A percentile compares a stretch with the other conserved stretches of the same genome.
phyloP scores from a whole-genome alignment of 2,329 filamentous ascomycete species.

The Colletotrichum gigasporum region DNA sequence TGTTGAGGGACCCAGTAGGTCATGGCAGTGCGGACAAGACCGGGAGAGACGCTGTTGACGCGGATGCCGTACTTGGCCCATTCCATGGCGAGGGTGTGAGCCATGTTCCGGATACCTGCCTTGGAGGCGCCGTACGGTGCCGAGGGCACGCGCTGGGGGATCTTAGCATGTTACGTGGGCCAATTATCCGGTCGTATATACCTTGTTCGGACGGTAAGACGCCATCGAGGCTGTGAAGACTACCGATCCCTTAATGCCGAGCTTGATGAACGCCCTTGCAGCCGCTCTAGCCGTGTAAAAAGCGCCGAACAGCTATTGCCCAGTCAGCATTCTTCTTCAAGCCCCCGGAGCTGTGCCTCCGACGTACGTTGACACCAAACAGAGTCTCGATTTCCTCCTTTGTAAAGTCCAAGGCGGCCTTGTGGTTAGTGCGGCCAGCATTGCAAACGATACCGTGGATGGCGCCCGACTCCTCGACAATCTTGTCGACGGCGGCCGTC shows the following conservation, averaged over 20 bases:
- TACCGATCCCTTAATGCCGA: constrained; percentile 45
- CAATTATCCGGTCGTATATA: constrained; percentile 1
- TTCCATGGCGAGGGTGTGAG: constrained; percentile 55
- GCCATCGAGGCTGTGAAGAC: constrained; percentile 60
- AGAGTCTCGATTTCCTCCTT: constrained; percentile 40
- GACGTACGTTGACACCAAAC: constrained; percentile 32
- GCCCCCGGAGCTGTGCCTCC: no score
- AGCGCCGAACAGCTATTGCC: constrained; percentile 57
- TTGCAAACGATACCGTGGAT: constrained; percentile 61
- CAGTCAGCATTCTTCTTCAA: constrained; percentile 12
- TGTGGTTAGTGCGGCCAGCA: constrained; percentile 61
- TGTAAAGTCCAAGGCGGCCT: constrained; percentile 56
- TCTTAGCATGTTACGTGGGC: background rate
- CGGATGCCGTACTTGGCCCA: constrained; percentile 56
- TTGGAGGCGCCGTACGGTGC: constrained; percentile 58
- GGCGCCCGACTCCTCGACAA: constrained; percentile 51
- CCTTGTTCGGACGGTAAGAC: constrained; percentile 56
- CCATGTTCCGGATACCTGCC: constrained; percentile 51
- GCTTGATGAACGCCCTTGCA: constrained; percentile 51
- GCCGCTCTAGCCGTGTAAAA: constrained; percentile 57
- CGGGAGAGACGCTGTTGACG: constrained; percentile 58
- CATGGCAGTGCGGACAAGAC: constrained; percentile 53
- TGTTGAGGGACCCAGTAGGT: constrained; percentile 60
- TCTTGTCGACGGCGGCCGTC: constrained; percentile 52
- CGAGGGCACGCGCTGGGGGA: constrained; percentile 53